A percentile compares a stretch with the other conserved stretches of the same genome.
Evolutionary conservation across 2,329 filamentous ascomycete genomes (phyloP).

Genomic region (Verticillium albo-atrum): DNA sequence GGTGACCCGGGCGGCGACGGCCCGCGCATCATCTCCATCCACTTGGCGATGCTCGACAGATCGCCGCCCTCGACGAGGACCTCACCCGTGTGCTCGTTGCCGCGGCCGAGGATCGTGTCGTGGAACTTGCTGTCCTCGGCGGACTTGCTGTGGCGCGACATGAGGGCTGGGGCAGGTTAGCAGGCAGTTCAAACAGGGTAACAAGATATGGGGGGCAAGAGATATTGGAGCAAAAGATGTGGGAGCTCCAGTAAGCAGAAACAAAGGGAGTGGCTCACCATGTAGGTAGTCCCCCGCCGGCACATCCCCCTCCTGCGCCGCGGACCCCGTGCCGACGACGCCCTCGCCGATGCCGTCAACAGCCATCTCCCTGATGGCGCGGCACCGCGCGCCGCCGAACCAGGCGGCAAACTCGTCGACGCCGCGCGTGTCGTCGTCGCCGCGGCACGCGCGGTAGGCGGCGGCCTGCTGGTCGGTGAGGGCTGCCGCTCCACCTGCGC

Average conservation of each 20-base stretch:
- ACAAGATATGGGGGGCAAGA: neutral
- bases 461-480: neutral
- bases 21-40: conserved; percentile 32
- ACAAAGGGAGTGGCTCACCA: conserved; percentile 36
- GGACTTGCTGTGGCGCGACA: conserved; percentile 88
- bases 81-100: conserved; percentile 60
- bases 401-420: conserved; percentile 75
- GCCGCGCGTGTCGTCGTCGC: conserved; percentile 59
- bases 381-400: conserved; percentile 69
- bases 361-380: conserved; percentile 64
- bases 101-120: conserved; percentile 76
- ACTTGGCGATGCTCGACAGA: conserved; percentile 62
- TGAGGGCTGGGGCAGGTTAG: conserved; percentile 53
- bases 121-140: conserved; percentile 83
- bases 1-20: conserved; percentile 13
- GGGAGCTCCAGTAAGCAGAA: neutral
- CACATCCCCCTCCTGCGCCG: conserved; percentile 62
- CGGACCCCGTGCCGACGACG: conserved; percentile 39
- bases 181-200: neutral
- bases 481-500: neutral
- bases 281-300: conserved; percentile 68
- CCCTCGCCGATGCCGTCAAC: conserved; percentile 2
- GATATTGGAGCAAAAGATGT: conserved; percentile 6
- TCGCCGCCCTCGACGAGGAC: conserved; percentile 76
- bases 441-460: neutral